These are phyloP conservation scores for Lippia alba DNA, from an alignment of 305 asterid genomes.

Conservation along the genomic window DNA sequence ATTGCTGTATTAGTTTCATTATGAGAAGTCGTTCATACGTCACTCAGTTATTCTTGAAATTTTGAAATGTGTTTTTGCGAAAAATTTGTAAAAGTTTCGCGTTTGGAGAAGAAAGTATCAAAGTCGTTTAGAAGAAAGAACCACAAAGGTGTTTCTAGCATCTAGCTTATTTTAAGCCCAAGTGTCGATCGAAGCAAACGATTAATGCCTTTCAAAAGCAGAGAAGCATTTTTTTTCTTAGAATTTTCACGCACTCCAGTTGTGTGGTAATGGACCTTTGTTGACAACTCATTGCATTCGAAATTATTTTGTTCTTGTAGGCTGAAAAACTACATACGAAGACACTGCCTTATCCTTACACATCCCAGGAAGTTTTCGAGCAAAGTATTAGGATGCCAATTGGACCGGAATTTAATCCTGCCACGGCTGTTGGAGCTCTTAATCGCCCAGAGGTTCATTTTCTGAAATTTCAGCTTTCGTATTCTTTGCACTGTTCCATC, in stretches of 20 bases:
- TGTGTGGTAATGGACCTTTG: background rate
- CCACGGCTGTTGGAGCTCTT: constrained; percentile 70
- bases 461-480: background rate
- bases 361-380: constrained; percentile 77
- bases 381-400: constrained; percentile 91
- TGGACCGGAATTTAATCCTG: constrained; percentile 94
- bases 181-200: background rate
- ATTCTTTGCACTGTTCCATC: background rate
- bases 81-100: no score
- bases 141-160: no score
- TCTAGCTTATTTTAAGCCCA: background rate
- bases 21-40: no score
- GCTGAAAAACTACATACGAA: constrained; percentile 84
- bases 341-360: constrained; percentile 86
- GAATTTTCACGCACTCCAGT: background rate
- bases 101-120: no score
- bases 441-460: constrained; percentile 81
- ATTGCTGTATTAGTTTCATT: no score
- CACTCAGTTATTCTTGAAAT: no score
- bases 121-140: no score
- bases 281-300: background rate
- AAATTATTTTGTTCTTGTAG: constrained; percentile 42
- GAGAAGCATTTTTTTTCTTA: no score
- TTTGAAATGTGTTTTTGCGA: no score
- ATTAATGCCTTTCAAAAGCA: background rate